These are phyloP conservation scores for Tremella mesenterica DNA, from an alignment of 768 basidiomycete genomes.

Conservation along the genomic window DNA sequence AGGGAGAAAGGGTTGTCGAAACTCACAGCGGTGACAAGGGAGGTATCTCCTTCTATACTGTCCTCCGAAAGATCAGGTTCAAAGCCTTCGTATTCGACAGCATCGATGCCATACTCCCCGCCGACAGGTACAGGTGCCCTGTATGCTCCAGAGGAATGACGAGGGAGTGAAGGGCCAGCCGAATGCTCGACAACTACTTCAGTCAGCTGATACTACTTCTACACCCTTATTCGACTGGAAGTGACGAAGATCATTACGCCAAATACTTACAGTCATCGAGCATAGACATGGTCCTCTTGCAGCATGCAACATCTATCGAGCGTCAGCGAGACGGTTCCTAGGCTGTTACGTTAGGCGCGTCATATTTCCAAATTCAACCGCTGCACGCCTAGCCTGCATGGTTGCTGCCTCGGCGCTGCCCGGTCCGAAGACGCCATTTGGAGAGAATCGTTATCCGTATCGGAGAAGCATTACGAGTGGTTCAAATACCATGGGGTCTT, in stretches of 20 bases:
- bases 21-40: conserved; percentile 51
- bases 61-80: conserved; percentile 60
- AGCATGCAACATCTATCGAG: too few species aligned
- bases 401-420: too few species aligned
- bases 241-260: not conserved
- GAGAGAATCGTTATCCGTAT: too few species aligned
- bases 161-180: conserved; percentile 48
- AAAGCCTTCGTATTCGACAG: conserved; percentile 77
- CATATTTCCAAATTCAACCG: too few species aligned
- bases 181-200: conserved; percentile 77
- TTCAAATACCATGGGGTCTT: too few species aligned
- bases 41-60: conserved; percentile 26
- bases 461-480: too few species aligned
- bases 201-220: conserved; percentile 49
- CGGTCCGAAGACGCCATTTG: too few species aligned
- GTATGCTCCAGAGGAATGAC: conserved; percentile 17
- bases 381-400: too few species aligned
- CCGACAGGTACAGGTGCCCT: conserved; percentile 36
- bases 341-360: too few species aligned
- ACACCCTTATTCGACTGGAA: not conserved
- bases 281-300: conserved; percentile 20
- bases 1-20: conserved; percentile 41
- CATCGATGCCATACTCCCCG: conserved; percentile 36
- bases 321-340: too few species aligned
- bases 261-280: conserved; percentile 31